phyloP scores from a whole-genome alignment of 208 protist genomes.

The Leishmania gerbilli region DNA sequence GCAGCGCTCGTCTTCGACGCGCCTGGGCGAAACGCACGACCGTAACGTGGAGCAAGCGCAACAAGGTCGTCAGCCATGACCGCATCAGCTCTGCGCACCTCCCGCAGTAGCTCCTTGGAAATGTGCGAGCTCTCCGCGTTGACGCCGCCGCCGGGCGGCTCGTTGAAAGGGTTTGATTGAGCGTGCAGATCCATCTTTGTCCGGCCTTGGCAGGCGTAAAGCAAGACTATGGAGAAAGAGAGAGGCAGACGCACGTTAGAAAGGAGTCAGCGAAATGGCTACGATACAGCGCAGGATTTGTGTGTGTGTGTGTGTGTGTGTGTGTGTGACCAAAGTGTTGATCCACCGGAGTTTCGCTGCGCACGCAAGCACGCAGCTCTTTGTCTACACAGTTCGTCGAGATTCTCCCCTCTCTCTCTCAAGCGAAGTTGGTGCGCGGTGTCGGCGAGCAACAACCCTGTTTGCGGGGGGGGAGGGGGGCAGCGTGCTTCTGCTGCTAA shows the following conservation, averaged over 20 bases:
- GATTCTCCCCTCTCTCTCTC: background rate
- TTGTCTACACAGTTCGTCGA: background rate
- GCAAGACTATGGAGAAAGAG: background rate
- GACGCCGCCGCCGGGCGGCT: background rate
- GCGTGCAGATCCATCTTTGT: background rate
- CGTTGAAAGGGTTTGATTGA: slow-evolving; percentile 2
- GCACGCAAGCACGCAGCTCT: background rate
- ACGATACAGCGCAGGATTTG: background rate
- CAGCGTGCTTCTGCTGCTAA: background rate
- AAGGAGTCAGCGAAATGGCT: background rate
- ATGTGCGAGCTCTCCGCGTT: slow-evolving; percentile 22
- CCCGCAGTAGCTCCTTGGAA: slow-evolving; percentile 54
- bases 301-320: background rate
- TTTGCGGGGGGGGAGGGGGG: background rate
- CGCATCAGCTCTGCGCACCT: slow-evolving; percentile 68
- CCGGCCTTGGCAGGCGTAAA: background rate
- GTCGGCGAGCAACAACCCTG: background rate
- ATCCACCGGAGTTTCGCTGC: background rate
- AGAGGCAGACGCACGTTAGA: background rate
- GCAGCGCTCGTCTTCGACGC: background rate
- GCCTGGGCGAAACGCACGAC: slow-evolving; percentile 8
- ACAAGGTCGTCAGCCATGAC: slow-evolving; percentile 62
- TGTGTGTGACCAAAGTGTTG: background rate
- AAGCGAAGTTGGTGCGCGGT: background rate
- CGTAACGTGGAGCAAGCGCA: slow-evolving; percentile 34